Evolutionary conservation across 768 basidiomycete genomes (phyloP), one percentile per base, ranked within the genome.

Genomic region (Galerina marginata): DNA sequence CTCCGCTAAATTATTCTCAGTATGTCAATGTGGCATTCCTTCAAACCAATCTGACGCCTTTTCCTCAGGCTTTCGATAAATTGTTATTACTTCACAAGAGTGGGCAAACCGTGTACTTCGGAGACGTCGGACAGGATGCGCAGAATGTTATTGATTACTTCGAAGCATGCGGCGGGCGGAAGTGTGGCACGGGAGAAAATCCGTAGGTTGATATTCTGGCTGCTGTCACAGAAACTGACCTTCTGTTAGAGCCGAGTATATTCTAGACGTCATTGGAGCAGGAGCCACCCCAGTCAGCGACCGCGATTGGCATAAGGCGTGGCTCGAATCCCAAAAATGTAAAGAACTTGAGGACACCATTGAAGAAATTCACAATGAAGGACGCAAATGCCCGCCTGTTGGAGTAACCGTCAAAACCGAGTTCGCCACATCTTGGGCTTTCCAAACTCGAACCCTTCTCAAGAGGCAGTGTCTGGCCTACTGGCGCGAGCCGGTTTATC

Each of bases 1-100:
- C 39, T 93, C 92, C 25, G 91, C 91, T 2, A 86, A 94, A 68
- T 77, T 95, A 26, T 96, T 95, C 79, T 85, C 91, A 66, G 79
- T 78, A 45, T 16, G 2, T 10, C 29, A 33, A 33, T 33, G 29
- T 7, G 29, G 7, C 33, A 9, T 20, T 36, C 6, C 9, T 9
- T 40, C 49, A 11, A 4, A 26, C 4, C 16, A 25, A 29, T 36
- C 20, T 33, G 61, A 26, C 62, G 3, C 3, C 37, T 39, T 29
- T 56, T 15, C 49, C 44, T 23, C 9, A 81, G 75, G 84, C 84
- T 42, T 95, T 95, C 64, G 94, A 96, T 67, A 76, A 89, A 33
- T 76, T 96, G 1, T 77, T 96, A 6, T 81, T 96, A 0, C 79
- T 96, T 3, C 82, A 86, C 45, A 85, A 86, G 64, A 94, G 95